Conservation (phyloP, 768 basidiomycete species). For the Tylopilus cervinicoccineus region DNA sequence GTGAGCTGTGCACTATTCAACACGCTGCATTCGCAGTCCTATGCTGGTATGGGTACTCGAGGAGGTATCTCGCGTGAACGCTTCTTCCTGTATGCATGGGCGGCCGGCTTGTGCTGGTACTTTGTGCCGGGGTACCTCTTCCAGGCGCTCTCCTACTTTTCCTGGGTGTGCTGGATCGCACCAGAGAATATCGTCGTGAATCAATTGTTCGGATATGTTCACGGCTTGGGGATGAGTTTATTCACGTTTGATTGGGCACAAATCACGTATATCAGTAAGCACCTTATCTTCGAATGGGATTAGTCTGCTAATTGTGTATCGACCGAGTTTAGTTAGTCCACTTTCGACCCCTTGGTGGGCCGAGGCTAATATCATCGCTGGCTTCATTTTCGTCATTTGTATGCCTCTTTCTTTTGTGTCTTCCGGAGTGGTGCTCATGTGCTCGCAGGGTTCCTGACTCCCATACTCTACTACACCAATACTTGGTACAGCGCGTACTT, state of each 20-base stretch:
- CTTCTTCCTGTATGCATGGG: conserved; percentile 46
- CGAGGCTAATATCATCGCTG: conserved; percentile 60
- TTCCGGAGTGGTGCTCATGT: conserved; percentile 52
- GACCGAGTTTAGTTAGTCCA: conserved; percentile 34
- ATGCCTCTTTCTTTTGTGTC: conserved; percentile 28
- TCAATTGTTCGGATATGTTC: conserved; percentile 64
- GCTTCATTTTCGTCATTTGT: conserved; percentile 72
- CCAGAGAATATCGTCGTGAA: conserved; percentile 69
- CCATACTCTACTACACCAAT: conserved; percentile 67
- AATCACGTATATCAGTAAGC: conserved; percentile 36
- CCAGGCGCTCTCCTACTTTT: conserved; percentile 58
- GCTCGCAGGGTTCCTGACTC: conserved; percentile 48
- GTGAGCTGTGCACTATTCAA: conserved; percentile 72
- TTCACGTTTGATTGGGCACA: conserved; percentile 83
- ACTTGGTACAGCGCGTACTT: conserved; percentile 54
- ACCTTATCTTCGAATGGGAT: neutral
- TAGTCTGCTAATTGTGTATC: neutral
- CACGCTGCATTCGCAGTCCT: conserved; percentile 59
- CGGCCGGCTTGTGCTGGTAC: conserved; percentile 39
- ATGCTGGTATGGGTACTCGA: conserved; percentile 39
- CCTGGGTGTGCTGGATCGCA: conserved; percentile 62
- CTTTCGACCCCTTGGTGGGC: conserved; percentile 85
- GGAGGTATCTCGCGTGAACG: conserved; percentile 50
- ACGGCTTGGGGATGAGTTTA: conserved; percentile 62
- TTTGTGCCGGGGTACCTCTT: conserved; percentile 75